Evolutionary conservation across 2,329 filamentous ascomycete genomes (phyloP).

Genomic region (Fragosphaeria purpurea): DNA sequence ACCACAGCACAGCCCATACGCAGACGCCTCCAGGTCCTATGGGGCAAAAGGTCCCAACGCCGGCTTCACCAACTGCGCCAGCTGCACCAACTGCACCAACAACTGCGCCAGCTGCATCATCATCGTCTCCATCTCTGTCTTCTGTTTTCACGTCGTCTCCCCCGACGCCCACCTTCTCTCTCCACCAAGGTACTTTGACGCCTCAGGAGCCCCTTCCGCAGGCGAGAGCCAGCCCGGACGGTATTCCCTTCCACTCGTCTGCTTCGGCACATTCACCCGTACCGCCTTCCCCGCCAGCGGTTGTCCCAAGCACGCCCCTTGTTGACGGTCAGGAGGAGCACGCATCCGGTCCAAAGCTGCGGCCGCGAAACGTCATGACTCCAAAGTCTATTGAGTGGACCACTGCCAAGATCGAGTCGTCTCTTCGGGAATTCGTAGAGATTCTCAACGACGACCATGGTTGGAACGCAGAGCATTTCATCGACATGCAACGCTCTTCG

Average conservation of each 20-base stretch:
- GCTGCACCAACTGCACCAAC: neutral
- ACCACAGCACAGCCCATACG: no score
- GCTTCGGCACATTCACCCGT: neutral
- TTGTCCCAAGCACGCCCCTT: neutral
- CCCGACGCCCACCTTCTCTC: neutral
- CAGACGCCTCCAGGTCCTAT: no score
- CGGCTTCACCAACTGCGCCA: neutral
- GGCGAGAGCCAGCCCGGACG: no score
- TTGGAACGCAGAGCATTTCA: conserved; percentile 32
- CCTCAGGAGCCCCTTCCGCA: no score
- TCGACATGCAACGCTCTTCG: conserved; percentile 24
- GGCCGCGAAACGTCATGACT: neutral
- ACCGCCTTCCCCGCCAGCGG: neutral
- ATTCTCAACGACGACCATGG: conserved; percentile 37
- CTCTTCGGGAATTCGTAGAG: conserved; percentile 28
- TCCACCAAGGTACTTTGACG: no score
- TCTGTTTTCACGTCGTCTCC: neutral
- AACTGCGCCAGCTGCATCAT: neutral
- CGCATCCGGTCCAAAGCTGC: neutral
- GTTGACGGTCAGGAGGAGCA: neutral
- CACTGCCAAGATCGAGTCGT: conserved; percentile 30
- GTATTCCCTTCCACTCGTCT: neutral
- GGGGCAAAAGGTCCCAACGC: no score
- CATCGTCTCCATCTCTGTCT: neutral
- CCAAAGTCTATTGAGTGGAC: conserved; percentile 29